phyloP scores from a whole-genome alignment of 1,139 yeast species.

The Candida gigantensis region DNA sequence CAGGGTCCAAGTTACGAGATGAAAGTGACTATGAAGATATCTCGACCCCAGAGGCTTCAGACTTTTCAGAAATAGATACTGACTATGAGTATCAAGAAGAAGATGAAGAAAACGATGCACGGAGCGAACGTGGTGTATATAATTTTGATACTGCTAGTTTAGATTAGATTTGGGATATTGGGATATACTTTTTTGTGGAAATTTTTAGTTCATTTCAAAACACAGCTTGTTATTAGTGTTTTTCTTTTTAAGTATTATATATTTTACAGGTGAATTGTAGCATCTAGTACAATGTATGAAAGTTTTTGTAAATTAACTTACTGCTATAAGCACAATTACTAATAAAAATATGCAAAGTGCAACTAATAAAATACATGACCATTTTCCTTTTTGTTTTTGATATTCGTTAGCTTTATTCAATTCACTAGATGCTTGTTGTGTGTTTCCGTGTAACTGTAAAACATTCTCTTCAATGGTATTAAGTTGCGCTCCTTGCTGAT shows the following conservation, averaged over 20 bases:
- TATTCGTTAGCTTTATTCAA: slow-evolving; percentile 72
- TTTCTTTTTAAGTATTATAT: slow-evolving; percentile 1
- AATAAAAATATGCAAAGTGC: slow-evolving; percentile 41
- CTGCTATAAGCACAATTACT: slow-evolving; percentile 38
- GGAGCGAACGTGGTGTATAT: slow-evolving; percentile 13
- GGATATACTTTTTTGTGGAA: not conserved
- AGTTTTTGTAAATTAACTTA: slow-evolving; percentile 25
- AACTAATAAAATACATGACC: slow-evolving; percentile 67
- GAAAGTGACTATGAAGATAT: slow-evolving; percentile 21
- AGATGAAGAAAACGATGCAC: slow-evolving; percentile 19
- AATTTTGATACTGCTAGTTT: slow-evolving; percentile 10
- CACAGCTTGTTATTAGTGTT: not conserved
- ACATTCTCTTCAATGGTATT: slow-evolving; percentile 84
- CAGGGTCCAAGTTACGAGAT: slow-evolving; percentile 11
- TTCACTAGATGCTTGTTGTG: slow-evolving; percentile 71
- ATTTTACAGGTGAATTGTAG: no score
- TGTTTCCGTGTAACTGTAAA: slow-evolving; percentile 61
- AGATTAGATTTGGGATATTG: slow-evolving; percentile 5
- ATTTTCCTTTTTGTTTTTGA: slow-evolving; percentile 67
- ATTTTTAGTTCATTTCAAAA: not conserved
- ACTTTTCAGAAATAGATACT: slow-evolving; percentile 12
- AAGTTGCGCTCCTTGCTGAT: slow-evolving; percentile 81
- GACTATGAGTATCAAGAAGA: slow-evolving; percentile 10
- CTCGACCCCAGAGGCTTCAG: slow-evolving; percentile 25
- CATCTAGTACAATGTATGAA: no score